Conservation (phyloP, 2,329 filamentous ascomycete species). For the Hymenoscyphus scutula region DNA sequence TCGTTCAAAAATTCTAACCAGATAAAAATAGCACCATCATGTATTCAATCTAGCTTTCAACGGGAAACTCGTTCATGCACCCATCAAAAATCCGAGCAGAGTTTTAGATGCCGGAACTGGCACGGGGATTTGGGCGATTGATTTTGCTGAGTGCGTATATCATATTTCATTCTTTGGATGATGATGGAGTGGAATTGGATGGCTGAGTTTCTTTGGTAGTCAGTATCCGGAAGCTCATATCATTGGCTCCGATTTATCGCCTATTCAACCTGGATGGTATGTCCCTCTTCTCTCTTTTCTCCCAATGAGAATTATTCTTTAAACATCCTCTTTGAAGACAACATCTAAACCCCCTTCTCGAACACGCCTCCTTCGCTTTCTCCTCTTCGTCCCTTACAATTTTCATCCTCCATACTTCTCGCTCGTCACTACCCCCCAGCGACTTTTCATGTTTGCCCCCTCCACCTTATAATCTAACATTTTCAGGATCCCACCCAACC, state of each 20-base stretch:
- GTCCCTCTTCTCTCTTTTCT: neutral
- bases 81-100: conserved; percentile 28
- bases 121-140: conserved; percentile 26
- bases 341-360: neutral
- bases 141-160: conserved; percentile 20
- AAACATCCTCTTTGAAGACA: neutral
- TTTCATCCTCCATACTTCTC: neutral
- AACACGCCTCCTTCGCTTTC: neutral
- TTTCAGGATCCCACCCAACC: conserved; percentile 29
- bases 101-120: conserved; percentile 28
- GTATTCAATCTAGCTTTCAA: conserved; percentile 27
- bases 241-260: conserved; percentile 29
- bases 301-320: neutral
- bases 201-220: conserved; percentile 7
- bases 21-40: conserved; percentile 23
- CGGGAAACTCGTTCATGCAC: conserved; percentile 30
- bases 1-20: conserved; percentile 14
- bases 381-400: neutral
- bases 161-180: too few relatives aligned
- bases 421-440: neutral
- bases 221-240: conserved; percentile 27
- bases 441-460: neutral
- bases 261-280: conserved; percentile 31
- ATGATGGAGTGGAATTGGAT: neutral
- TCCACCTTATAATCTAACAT: neutral